Evolutionary conservation across 371 early-diverging fungal genomes (phyloP), one percentile per base, ranked within the genome.

Genomic region (Sporodiniella umbellata): DNA sequence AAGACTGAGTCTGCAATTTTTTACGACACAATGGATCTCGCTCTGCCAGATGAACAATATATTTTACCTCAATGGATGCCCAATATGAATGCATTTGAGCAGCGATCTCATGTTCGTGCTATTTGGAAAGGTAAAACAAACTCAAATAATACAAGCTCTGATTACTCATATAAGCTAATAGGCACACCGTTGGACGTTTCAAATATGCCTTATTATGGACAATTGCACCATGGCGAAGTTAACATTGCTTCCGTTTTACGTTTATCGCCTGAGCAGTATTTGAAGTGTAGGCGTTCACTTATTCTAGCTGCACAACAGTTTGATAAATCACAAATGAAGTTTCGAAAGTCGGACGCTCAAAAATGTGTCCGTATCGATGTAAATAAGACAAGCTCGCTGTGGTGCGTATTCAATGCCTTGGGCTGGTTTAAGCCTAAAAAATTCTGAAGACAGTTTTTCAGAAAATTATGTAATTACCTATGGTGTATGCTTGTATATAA

Each of bases 261-360:
- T 38, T 70, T 88, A 14, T 73, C 80, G n/a, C 88, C 88, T 0
- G 84, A 84, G 39, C 86, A 86, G 60, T 88, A 85, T 51, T 58
- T 88, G 10, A 69, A 70, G 42, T 76, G 76, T 50, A 61, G 68
- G 48, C 68, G 76, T 6, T 52, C 68, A 2, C 56, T 72, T 42
- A 58, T 72, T 21, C 53, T 70, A 11, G 68, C 64, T 5, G 76
- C 76, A 12, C 60, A 68, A 37, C 64, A 63, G 28, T 60, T 60
- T 31, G 47, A 51, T 44, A 57, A 62, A 42, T 44, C 57, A 25
- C 24, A 59, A 40, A 35, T 59, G 35, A 49, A 68, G 8, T 70
- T 77, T 48, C 62, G 77, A 38, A 72, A 70, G 37, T 72, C 73
- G 42, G 73, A 75, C 45, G 76, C 76, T 15, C 76, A 75, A 51